A percentile compares a stretch with the other conserved stretches of the same genome.
Conservation (phyloP, 495 filamentous ascomycete species). For the Clavariopsis aquatica region DNA sequence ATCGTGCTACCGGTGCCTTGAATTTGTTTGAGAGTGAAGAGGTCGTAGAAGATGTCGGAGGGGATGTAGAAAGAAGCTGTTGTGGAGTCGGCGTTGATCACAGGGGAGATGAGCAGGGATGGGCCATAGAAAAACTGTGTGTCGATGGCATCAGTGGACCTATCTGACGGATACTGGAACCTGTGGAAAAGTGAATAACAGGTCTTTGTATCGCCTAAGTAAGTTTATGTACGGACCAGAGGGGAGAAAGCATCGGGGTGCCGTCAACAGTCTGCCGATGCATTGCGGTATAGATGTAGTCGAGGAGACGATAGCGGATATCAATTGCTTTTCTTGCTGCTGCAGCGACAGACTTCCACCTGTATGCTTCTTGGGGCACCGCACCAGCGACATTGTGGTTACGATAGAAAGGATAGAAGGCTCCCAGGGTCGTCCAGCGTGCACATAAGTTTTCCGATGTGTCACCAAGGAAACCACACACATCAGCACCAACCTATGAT, state of each 20-base stretch:
- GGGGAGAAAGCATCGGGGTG: constrained; percentile 65
- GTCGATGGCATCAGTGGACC: constrained; percentile 60
- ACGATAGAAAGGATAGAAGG: constrained; percentile 81
- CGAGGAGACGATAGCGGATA: constrained; percentile 72
- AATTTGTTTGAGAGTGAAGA: constrained; percentile 61
- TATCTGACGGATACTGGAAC: constrained; percentile 62
- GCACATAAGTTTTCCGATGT: constrained; percentile 80
- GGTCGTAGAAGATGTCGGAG: constrained; percentile 76
- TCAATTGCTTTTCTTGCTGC: constrained; percentile 72
- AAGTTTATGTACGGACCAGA: constrained; percentile 59
- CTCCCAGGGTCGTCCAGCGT: constrained; percentile 79
- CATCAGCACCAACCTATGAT: constrained; percentile 64
- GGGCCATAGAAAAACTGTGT: constrained; percentile 76
- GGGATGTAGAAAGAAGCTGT: constrained; percentile 73
- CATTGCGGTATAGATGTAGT: constrained; percentile 81
- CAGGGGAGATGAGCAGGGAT: constrained; percentile 70
- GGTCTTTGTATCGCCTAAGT: no score
- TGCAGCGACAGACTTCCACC: constrained; percentile 63
- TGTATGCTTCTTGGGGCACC: constrained; percentile 74
- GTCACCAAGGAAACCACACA: constrained; percentile 73
- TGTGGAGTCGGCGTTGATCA: constrained; percentile 63
- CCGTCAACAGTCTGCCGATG: constrained; percentile 65
- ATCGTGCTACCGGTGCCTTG: constrained; percentile 57
- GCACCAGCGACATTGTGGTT: constrained; percentile 64
- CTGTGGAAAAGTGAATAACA: not conserved